Percentiles rank a stretch among this genome's conserved stretches.
These are phyloP conservation scores for Mortierella sp. DNA, from an alignment of 371 early-diverging fungal species.

Conservation along the genomic window DNA sequence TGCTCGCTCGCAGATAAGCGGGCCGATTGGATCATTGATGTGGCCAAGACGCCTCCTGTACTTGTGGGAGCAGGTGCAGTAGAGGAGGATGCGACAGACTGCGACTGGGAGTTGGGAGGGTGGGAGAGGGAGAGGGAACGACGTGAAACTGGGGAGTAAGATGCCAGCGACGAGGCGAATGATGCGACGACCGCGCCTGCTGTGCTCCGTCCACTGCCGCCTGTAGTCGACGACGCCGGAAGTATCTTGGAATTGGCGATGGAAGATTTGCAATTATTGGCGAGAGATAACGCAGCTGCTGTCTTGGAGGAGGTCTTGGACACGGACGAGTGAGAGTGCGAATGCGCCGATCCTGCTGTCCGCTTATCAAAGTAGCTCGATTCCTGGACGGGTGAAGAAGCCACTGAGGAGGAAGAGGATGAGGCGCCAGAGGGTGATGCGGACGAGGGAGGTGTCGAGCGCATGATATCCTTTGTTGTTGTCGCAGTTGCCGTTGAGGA, in stretches of 20 bases:
- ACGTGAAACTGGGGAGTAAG: not conserved
- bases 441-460: not conserved
- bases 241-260: not conserved
- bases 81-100: not conserved
- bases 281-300: not conserved
- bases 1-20: not conserved
- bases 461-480: not conserved
- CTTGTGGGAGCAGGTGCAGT: not conserved
- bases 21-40: not conserved
- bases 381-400: not conserved
- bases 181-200: not conserved
- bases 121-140: not conserved
- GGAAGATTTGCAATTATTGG: not conserved
- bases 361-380: not conserved
- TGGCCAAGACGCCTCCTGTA: not conserved
- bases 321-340: not conserved
- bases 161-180: not conserved
- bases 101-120: not conserved
- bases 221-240: not conserved
- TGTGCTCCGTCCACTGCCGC: not conserved
- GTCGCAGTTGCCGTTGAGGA: not conserved
- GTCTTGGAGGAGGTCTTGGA: not conserved
- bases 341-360: not conserved
- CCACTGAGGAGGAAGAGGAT: not conserved
- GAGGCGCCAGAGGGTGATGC: not conserved